Base-by-base conservation (phyloP, 768 basidiomycete species). In the Suillus decipiens region DNA sequence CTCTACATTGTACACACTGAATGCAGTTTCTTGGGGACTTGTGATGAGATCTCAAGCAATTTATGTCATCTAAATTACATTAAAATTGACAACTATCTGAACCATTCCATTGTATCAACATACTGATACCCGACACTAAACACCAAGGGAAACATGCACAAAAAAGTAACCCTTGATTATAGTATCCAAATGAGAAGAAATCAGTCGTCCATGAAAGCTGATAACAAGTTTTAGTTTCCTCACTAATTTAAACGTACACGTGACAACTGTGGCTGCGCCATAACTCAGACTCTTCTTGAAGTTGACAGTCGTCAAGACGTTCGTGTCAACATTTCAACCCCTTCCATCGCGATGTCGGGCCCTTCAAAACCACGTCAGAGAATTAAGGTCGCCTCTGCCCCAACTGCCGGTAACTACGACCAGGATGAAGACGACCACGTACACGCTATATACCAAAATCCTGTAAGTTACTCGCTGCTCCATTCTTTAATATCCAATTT, bases 351-450 rank as follows among this genome's bases (percentile, higher is more conserved):
- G 45, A 76, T 75, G 74, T 67, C 75, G 69, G 75, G 75, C 64
- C 69, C 72, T 45, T 65, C 66, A 41, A 76, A 65, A 72, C 62
- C 75, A 58, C 74, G 74, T 56, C 72, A 76, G 48, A 68, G 74
- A 68, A 75, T 68, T 53, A 4, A 48, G 60, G 59, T 67, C 0
- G 63, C 67, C 5, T 15, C 41, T 47, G 62, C 72, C 59, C 17
- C 71, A 45, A 65, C 69, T 41, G 42, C 61, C 14, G 73, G 68
- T 2, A 69, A 69, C 56, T 71, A 73, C 45, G 77, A 78, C 59
- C 72, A 75, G 58, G 77, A 80, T 36, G 81, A 84, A 65, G 84
- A 86, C 65, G 84, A 86, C 67, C 84, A 84, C 70, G 78, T 79
- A 51, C 77, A 78, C 33, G 79, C 77, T 62, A 71, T 85, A 37